Conservation (phyloP, 2,329 filamentous ascomycete species). For the Dactylonectria macrodidyma region DNA sequence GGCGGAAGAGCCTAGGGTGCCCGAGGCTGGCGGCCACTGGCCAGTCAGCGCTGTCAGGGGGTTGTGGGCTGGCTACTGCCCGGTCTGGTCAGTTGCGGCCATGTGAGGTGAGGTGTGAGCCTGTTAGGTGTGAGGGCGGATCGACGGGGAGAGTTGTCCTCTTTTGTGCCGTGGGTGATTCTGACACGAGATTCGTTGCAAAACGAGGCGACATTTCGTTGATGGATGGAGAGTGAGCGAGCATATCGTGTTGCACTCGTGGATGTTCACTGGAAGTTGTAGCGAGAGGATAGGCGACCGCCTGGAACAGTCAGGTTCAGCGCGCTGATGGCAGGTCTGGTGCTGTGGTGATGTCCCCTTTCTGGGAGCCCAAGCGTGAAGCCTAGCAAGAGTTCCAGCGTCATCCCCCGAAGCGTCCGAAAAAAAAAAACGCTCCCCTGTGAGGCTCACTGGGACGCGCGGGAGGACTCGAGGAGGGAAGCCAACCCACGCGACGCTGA, state of each 20-base stretch:
- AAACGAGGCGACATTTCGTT: constrained; percentile 5
- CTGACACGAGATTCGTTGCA: constrained; percentile 23
- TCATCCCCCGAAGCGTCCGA: neutral
- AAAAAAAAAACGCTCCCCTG: neutral
- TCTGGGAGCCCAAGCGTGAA: constrained; percentile 6
- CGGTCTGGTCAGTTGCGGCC: constrained; percentile 29
- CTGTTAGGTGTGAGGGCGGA: neutral
- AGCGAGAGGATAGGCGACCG: neutral
- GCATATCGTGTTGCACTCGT: constrained; percentile 7
- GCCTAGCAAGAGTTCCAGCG: constrained; percentile 11
- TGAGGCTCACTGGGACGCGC: constrained; percentile 20
- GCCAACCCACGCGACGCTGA: neutral
- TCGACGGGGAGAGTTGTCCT: constrained; percentile 18
- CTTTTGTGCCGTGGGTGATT: constrained; percentile 22
- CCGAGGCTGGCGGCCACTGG: constrained; percentile 21
- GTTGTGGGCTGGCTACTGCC: constrained; percentile 28
- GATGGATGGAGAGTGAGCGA: neutral
- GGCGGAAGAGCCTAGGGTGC: constrained; percentile 23
- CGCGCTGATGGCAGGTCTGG: constrained; percentile 6
- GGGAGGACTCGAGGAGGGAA: constrained; percentile 16
- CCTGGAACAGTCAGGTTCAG: neutral
- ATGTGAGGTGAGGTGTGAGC: constrained; percentile 21
- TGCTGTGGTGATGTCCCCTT: neutral
- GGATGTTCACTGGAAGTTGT: constrained; percentile 1
- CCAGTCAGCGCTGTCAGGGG: constrained; percentile 28